Evolutionary conservation across 2,329 filamentous ascomycete genomes (phyloP).

Genomic region (Calonectria naviculata): DNA sequence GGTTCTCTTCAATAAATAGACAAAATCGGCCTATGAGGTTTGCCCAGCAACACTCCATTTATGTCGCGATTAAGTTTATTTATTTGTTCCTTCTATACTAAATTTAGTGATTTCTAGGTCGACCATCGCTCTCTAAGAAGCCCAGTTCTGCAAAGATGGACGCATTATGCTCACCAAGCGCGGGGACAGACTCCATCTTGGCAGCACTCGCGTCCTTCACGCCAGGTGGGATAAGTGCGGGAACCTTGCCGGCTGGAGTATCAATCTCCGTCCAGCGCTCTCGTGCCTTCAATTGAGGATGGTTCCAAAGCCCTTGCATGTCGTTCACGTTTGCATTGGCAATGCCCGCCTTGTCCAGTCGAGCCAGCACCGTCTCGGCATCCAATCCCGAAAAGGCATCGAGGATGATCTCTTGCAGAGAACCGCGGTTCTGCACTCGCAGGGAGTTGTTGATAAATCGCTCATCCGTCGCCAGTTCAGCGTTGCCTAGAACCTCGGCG

Average conservation of each 20-base stretch:
- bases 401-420: constrained; percentile 57
- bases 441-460: constrained; percentile 60
- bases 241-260: constrained; percentile 57
- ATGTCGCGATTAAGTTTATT: too few species aligned
- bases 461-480: constrained; percentile 54
- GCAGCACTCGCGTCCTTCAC: constrained; percentile 40
- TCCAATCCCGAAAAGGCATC: constrained; percentile 51
- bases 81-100: neutral
- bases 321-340: constrained; percentile 67
- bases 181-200: constrained; percentile 57
- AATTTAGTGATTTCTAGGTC: neutral
- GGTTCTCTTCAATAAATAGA: too few species aligned
- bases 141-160: constrained; percentile 16
- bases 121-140: neutral
- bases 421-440: constrained; percentile 57
- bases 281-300: constrained; percentile 63
- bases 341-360: constrained; percentile 59
- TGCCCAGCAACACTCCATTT: too few species aligned
- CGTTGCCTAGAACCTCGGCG: constrained; percentile 54
- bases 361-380: constrained; percentile 52
- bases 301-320: constrained; percentile 65
- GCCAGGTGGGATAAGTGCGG: constrained; percentile 62
- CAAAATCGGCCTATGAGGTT: too few species aligned
- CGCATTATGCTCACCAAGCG: constrained; percentile 60
- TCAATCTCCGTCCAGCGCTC: constrained; percentile 62